These are phyloP conservation scores for Calonectria crousiana DNA, from an alignment of 2,329 filamentous ascomycete species.

Conservation along the genomic window DNA sequence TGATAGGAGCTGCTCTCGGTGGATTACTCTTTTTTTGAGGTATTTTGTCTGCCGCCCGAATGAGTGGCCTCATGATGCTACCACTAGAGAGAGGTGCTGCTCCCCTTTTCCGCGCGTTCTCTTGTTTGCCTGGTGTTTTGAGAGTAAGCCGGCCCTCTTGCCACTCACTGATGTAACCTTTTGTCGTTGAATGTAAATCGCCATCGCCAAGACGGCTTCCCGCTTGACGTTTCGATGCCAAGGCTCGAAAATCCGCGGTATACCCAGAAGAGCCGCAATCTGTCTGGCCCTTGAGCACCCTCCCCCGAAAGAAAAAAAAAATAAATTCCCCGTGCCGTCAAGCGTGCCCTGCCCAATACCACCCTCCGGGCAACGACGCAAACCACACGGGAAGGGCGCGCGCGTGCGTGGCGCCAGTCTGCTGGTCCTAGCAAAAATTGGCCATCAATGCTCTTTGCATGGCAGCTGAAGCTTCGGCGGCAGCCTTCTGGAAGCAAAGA, in stretches of 20 bases:
- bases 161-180: neutral
- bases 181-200: neutral
- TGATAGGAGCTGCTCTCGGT: conserved; percentile 7
- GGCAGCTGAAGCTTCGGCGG: neutral
- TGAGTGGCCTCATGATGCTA: conserved; percentile 17
- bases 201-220: neutral
- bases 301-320: neutral
- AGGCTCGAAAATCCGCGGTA: conserved; percentile 1
- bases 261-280: conserved; percentile 18
- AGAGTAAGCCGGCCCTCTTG: neutral
- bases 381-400: neutral
- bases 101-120: neutral
- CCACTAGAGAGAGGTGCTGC: neutral
- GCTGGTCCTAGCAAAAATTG: neutral
- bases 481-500: conserved; percentile 12
- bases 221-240: conserved; percentile 4
- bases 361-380: neutral
- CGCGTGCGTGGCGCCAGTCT: neutral
- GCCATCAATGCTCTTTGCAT: neutral
- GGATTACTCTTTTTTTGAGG: conserved; percentile 1
- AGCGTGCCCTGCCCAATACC: conserved; percentile 6
- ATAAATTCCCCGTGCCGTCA: neutral
- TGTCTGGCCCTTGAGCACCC: neutral
- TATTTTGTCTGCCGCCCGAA: conserved; percentile 7
- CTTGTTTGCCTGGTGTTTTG: neutral